Evolutionary conservation across 2,329 filamentous ascomycete species (phyloP).

Genomic region (Rasamsonia emersonii): DNA sequence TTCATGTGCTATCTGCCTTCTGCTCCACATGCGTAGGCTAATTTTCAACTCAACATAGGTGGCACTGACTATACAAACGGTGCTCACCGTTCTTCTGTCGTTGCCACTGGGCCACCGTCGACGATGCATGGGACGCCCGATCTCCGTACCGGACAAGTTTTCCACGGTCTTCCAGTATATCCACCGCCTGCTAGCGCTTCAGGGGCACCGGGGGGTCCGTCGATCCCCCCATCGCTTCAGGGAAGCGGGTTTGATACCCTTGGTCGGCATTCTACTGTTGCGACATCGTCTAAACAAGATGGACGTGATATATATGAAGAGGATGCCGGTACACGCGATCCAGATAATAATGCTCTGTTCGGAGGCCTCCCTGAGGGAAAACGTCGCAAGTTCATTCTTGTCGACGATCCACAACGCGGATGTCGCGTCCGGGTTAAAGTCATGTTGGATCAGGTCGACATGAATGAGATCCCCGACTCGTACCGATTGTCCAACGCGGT

Average conservation of each 20-base stretch:
- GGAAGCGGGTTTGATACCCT: constrained; percentile 42
- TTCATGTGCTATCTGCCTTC: constrained; percentile 10
- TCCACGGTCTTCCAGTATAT: constrained; percentile 61
- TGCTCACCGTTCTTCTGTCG: constrained; percentile 58
- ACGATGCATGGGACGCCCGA: constrained; percentile 50
- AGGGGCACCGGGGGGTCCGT: constrained; percentile 44
- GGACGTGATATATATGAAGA: constrained; percentile 14
- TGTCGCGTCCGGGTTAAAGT: constrained; percentile 80
- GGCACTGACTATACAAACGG: constrained; percentile 29
- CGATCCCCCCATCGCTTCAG: constrained; percentile 59
- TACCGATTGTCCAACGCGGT: constrained; percentile 87
- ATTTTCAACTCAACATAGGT: constrained; percentile 30
- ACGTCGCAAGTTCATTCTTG: constrained; percentile 91
- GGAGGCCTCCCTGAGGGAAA: constrained; percentile 82
- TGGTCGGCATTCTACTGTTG: constrained; percentile 22
- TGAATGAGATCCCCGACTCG: constrained; percentile 90
- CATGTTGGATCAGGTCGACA: constrained; percentile 85
- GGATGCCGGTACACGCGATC: constrained; percentile 21
- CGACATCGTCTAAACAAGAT: constrained; percentile 20
- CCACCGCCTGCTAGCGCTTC: constrained; percentile 45
- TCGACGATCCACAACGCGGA: constrained; percentile 77
- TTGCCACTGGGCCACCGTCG: constrained; percentile 41
- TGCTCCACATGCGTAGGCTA: constrained; percentile 34
- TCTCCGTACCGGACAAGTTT: constrained; percentile 65
- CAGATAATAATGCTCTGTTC: constrained; percentile 60